Percentiles rank a stretch among this genome's conserved stretches.
Conservation (phyloP, 108 stramenopile genomes). For the Asterionellopsis glacialis region DNA sequence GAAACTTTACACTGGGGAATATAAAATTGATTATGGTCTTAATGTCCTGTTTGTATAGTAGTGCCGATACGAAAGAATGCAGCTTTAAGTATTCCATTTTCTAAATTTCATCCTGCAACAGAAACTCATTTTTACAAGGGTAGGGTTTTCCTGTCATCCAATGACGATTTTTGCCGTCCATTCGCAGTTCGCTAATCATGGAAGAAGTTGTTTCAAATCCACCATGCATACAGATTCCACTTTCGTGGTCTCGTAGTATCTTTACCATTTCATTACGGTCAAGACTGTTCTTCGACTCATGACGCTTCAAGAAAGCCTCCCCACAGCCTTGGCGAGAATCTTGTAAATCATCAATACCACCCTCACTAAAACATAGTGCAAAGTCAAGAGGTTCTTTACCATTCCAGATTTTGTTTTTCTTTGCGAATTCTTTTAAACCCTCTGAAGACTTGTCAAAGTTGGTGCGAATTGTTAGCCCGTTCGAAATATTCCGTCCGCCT, state of each 20-base stretch:
- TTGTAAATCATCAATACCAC: conserved; percentile 9
- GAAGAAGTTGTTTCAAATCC: conserved; percentile 42
- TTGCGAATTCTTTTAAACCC: conserved; percentile 28
- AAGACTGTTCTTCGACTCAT: conserved; percentile 8
- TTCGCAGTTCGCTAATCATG: conserved; percentile 19
- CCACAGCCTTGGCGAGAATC: conserved; percentile 11
- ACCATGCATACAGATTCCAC: conserved; percentile 48
- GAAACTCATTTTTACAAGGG: conserved; percentile 15
- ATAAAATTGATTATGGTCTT: too few relatives aligned
- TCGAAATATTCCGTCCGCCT: conserved; percentile 51
- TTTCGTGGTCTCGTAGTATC: conserved; percentile 27
- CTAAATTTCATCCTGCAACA: not conserved
- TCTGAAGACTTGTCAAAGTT: conserved; percentile 35
- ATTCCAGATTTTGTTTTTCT: conserved; percentile 24
- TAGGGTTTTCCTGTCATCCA: conserved; percentile 24
- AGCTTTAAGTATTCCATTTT: too few relatives aligned
- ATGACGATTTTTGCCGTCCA: conserved; percentile 1
- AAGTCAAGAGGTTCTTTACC: conserved; percentile 28
- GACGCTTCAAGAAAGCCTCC: conserved; percentile 9
- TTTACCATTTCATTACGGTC: conserved; percentile 23
- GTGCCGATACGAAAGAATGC: too few relatives aligned
- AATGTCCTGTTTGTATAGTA: too few relatives aligned
- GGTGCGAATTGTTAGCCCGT: conserved; percentile 42
- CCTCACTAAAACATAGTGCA: conserved; percentile 12
- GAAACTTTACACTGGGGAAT: too few relatives aligned